These are phyloP conservation scores for Penstemon eatonii DNA, from an alignment of 257 asterid species.

Conservation along the genomic window DNA sequence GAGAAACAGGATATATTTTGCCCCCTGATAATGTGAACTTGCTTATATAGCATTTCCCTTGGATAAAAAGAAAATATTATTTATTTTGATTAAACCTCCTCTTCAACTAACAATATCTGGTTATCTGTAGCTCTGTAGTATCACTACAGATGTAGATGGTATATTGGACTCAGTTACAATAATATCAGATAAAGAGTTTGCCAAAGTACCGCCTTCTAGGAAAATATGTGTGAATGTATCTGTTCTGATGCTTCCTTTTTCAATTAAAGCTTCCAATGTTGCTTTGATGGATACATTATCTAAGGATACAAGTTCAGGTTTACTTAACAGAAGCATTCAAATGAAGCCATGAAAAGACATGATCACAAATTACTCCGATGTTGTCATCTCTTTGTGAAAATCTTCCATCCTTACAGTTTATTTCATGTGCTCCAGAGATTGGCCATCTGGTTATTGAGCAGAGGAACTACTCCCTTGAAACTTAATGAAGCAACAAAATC, in stretches of 20 bases:
- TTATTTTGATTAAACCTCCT: too few relatives aligned
- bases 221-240: slow-evolving; percentile 1
- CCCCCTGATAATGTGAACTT: neutral
- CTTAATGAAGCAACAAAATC: slow-evolving; percentile 50
- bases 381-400: slow-evolving; percentile 8
- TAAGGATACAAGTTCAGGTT: neutral
- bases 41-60: neutral
- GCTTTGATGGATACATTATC: neutral
- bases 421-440: slow-evolving; percentile 57
- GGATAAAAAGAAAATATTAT: neutral
- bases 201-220: slow-evolving; percentile 1
- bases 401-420: slow-evolving; percentile 28
- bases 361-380: neutral
- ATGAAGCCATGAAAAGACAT: neutral
- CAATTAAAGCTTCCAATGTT: slow-evolving; percentile 14
- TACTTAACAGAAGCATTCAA: neutral
- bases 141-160: neutral
- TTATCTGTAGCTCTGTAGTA: neutral
- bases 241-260: neutral
- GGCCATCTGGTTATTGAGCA: slow-evolving; percentile 61
- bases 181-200: slow-evolving; percentile 1
- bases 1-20: neutral
- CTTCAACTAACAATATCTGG: neutral
- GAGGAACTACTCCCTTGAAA: slow-evolving; percentile 48
- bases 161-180: neutral